Conservation (phyloP, 192 early-diverging fungal genomes). For the Coemansia javaensis region DNA sequence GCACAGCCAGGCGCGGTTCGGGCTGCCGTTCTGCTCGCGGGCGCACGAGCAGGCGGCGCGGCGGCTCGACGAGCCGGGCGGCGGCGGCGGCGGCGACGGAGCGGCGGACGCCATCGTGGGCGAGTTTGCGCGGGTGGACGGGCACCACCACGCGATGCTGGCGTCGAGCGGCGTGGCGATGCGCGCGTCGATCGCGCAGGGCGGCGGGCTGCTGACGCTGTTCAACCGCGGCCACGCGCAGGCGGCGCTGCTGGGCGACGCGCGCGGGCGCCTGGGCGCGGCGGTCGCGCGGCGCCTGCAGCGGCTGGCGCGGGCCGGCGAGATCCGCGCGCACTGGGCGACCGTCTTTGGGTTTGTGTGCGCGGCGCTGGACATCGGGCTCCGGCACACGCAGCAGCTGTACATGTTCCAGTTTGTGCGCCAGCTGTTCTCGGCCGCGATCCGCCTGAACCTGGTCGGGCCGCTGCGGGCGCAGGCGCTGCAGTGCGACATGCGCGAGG, state of each 20-base stretch:
- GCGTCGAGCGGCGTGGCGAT: constrained; percentile 38
- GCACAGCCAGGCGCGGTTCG: constrained; percentile 64
- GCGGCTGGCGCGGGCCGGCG: constrained; percentile 39
- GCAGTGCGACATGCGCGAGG: constrained; percentile 56
- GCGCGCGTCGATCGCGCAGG: constrained; percentile 47
- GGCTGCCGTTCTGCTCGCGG: constrained; percentile 62
- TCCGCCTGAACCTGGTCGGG: constrained; percentile 84
- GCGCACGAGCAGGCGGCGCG: constrained; percentile 9
- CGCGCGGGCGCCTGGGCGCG: constrained; percentile 19
- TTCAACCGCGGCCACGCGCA: constrained; percentile 45
- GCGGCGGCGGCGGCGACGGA: constrained; percentile 12
- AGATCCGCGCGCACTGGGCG: constrained; percentile 68
- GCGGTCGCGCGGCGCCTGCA: constrained; percentile 43
- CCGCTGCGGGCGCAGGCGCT: constrained; percentile 82
- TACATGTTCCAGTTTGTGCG: constrained; percentile 84
- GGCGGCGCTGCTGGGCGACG: constrained; percentile 23
- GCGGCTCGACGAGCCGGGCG: constrained; percentile 15
- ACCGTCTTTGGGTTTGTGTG: constrained; percentile 75
- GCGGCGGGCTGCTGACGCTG: constrained; percentile 43
- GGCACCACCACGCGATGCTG: constrained; percentile 39
- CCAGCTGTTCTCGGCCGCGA: constrained; percentile 78
- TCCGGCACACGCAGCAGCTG: constrained; percentile 65
- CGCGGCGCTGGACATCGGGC: constrained; percentile 30
- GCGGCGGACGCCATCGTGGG: constrained; percentile 5
- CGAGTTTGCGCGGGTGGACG: constrained; percentile 12